Conservation (phyloP, 1,284 basidiomycete genomes). For the Golubevia sp. region DNA sequence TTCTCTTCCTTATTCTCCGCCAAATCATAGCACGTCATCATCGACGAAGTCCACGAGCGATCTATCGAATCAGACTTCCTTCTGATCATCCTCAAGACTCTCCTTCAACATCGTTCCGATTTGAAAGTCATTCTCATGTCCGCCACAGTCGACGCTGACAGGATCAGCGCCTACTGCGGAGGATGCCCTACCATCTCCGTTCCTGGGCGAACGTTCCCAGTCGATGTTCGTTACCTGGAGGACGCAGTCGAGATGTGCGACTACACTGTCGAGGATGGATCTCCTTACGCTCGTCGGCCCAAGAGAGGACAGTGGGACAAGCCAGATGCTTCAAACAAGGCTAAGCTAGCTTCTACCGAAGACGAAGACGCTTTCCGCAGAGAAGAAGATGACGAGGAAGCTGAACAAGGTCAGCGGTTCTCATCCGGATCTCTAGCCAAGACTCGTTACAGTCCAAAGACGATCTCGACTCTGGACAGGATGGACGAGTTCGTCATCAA, state of each 20-base stretch:
- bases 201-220: slow-evolving; percentile 96
- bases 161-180: slow-evolving; percentile 59
- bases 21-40: slow-evolving; percentile 33
- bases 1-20: background rate
- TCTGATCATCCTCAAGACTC: slow-evolving; percentile 58
- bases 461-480: slow-evolving; percentile 79
- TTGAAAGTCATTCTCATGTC: slow-evolving; percentile 61
- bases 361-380: slow-evolving; percentile 66
- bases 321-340: slow-evolving; percentile 61
- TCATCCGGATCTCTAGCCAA: slow-evolving; percentile 65
- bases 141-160: slow-evolving; percentile 57
- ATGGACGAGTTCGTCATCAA: slow-evolving; percentile 83
- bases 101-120: slow-evolving; percentile 45
- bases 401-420: slow-evolving; percentile 62
- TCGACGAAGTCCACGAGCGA: slow-evolving; percentile 60
- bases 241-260: slow-evolving; percentile 85
- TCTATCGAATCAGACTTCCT: slow-evolving; percentile 60
- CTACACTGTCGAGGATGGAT: slow-evolving; percentile 78
- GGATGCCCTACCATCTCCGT: slow-evolving; percentile 65
- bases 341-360: slow-evolving; percentile 70
- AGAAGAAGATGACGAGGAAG: slow-evolving; percentile 77
- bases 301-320: slow-evolving; percentile 11
- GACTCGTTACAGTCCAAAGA: slow-evolving; percentile 75
- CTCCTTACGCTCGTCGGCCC: slow-evolving; percentile 73
- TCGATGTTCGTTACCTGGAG: slow-evolving; percentile 84